Conservation (phyloP, 2,329 filamentous ascomycete species). For the Elsinoe ampelina region DNA sequence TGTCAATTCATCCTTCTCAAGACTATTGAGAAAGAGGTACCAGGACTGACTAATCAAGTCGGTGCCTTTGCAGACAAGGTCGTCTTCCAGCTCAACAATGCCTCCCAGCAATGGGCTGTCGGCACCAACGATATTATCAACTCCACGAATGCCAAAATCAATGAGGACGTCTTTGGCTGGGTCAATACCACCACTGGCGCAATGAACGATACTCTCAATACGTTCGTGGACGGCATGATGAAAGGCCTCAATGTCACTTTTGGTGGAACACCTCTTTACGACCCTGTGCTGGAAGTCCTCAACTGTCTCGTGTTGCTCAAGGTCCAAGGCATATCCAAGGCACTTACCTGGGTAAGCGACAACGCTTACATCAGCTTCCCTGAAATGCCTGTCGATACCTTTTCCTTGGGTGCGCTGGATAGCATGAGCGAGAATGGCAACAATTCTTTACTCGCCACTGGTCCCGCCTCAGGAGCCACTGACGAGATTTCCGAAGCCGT, state of each 20-base stretch:
- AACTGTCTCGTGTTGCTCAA: constrained; percentile 85
- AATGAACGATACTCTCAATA: constrained; percentile 76
- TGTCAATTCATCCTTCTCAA: constrained; percentile 74
- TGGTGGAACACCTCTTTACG: constrained; percentile 68
- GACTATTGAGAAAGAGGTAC: constrained; percentile 64
- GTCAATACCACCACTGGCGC: constrained; percentile 74
- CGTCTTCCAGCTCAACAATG: constrained; percentile 59
- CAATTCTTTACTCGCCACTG: constrained; percentile 64
- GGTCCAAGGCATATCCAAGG: constrained; percentile 72
- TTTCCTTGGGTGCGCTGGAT: constrained; percentile 65
- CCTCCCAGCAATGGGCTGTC: constrained; percentile 66
- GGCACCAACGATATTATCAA: constrained; percentile 65
- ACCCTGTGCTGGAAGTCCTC: constrained; percentile 69
- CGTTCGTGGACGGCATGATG: constrained; percentile 69
- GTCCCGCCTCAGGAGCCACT: constrained; percentile 58
- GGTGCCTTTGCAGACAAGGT: constrained; percentile 69
- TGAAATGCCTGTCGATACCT: constrained; percentile 65
- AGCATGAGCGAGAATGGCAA: constrained; percentile 43
- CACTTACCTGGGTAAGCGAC: constrained; percentile 87
- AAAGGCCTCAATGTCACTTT: constrained; percentile 67
- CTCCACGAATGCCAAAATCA: constrained; percentile 60
- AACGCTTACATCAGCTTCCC: constrained; percentile 78
- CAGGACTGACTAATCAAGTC: constrained; percentile 63
- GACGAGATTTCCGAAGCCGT: constrained; percentile 78
- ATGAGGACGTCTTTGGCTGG: constrained; percentile 76